Evolutionary conservation across 805 yeast species (phyloP), one percentile per base, ranked within the genome.

Genomic region (Candida nemodendra): DNA sequence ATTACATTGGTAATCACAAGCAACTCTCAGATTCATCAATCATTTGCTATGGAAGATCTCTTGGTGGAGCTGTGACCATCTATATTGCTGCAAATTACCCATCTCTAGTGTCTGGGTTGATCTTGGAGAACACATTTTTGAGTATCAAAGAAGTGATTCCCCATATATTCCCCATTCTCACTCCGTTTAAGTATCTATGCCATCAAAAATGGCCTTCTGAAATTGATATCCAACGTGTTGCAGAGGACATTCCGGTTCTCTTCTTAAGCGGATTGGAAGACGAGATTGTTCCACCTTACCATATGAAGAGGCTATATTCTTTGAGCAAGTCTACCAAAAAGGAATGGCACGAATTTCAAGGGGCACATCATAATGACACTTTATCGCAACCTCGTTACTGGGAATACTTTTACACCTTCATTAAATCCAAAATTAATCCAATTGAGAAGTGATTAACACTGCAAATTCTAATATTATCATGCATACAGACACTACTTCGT

Each of bases 11-110:
- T 1, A 60, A 67, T 1, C 82, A 84, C 50, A 64, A 66, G 9
- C 80, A 73, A 44, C 70, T 80, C 38, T 63, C 67, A 33, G 59
- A 68, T 34, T 70, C 83, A 1, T 64, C 79, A 7, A 44, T 90
- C 2, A 65, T 87, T 1, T 66, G 89, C 8, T 89, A 89, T 56
- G 98, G 98, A 2, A 71, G 97, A 34, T 86, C 96, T 8, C 65
- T 91, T 9, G 99, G 99, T 24, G 98, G 98, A 3, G 99, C 98
- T 0, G 96, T 86, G 24, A 88, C 95, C 6, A 75, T 89, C 14
- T 84, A 88, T 62, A 74, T 88, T 36, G 89, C 93, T 0, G 70
- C 87, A 2, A 71, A 70, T 16, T 74, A 71, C 51, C 66, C 79
- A 2, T 51, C 61, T 1, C 42, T 68, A 21, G 65, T 87, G 11